These are phyloP conservation scores for Entomortierella beljakovae DNA, from an alignment of 192 early-diverging fungal genomes.

Conservation along the genomic window DNA sequence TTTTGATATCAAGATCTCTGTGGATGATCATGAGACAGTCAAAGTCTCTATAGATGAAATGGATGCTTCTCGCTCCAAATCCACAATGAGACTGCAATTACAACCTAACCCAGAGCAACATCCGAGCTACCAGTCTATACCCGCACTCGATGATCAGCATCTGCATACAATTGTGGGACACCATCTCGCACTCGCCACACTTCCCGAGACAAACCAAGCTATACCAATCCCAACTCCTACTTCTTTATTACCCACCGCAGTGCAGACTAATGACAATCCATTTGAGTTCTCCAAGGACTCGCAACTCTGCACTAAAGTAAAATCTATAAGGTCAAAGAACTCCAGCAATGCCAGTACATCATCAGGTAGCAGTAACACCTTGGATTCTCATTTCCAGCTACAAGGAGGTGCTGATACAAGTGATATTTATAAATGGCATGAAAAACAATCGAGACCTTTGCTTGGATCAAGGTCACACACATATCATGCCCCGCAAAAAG, in stretches of 20 bases:
- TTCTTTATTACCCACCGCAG: background rate
- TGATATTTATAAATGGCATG: conserved; percentile 61
- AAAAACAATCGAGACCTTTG: conserved; percentile 39
- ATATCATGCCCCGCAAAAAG: conserved; percentile 39
- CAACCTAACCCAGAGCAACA: conserved; percentile 2
- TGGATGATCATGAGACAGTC: background rate
- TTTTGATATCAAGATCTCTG: background rate
- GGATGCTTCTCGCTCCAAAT: conserved; percentile 8
- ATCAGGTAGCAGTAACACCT: conserved; percentile 2
- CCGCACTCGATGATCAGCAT: conserved; percentile 11
- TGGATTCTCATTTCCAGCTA: conserved; percentile 55
- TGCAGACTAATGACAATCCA: too few relatives aligned
- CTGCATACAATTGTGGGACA: conserved; percentile 32
- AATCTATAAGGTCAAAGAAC: background rate
- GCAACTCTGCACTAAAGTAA: background rate
- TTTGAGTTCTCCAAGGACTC: background rate
- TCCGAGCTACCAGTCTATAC: background rate
- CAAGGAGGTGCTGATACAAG: conserved; percentile 57
- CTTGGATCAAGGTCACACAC: conserved; percentile 47
- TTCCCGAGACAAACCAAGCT: background rate
- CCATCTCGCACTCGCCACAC: conserved; percentile 15
- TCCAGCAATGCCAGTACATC: background rate
- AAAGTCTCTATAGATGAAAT: background rate
- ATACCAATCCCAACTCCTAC: background rate
- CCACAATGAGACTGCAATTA: conserved; percentile 19